Evolutionary conservation across 129 eudicot species (phyloP).

Genomic region (Apium graveolens): DNA sequence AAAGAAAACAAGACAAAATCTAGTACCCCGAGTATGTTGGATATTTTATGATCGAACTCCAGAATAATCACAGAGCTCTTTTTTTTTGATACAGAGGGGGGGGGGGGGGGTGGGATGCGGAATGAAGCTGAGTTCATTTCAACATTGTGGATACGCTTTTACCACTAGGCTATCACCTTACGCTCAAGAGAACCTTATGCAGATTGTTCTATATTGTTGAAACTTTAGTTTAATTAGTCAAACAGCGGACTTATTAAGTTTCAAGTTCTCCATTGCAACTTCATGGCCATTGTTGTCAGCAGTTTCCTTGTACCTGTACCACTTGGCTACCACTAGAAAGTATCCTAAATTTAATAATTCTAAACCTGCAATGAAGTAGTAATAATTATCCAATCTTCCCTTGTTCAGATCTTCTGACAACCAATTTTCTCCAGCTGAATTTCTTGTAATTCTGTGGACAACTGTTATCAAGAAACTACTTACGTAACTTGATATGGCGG

Average conservation of each 20-base stretch:
- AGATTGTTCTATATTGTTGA: not conserved
- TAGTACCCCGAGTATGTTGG: not conserved
- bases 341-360: not conserved
- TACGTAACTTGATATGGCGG: conserved; percentile 1
- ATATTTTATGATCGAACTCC: not conserved
- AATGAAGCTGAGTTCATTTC: not conserved
- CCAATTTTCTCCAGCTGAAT: not conserved
- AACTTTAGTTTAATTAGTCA: not conserved
- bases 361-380: conserved; percentile 6
- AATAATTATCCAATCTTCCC: conserved; percentile 5
- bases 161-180: not conserved
- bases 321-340: conserved; percentile 1
- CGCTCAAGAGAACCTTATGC: not conserved
- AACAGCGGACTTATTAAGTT: not conserved
- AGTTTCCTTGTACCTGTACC: conserved; percentile 16
- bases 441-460: conserved; percentile 6
- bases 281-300: not conserved
- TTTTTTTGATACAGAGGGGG: not conserved
- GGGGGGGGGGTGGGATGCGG: not conserved
- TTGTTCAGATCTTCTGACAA: conserved; percentile 11
- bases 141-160: not conserved
- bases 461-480: conserved; percentile 11
- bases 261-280: conserved; percentile 26
- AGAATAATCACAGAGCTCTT: not conserved
- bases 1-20: not conserved